phyloP scores from a whole-genome alignment of 1,284 basidiomycete genomes.

The Cutaneotrichosporon dermatis region DNA sequence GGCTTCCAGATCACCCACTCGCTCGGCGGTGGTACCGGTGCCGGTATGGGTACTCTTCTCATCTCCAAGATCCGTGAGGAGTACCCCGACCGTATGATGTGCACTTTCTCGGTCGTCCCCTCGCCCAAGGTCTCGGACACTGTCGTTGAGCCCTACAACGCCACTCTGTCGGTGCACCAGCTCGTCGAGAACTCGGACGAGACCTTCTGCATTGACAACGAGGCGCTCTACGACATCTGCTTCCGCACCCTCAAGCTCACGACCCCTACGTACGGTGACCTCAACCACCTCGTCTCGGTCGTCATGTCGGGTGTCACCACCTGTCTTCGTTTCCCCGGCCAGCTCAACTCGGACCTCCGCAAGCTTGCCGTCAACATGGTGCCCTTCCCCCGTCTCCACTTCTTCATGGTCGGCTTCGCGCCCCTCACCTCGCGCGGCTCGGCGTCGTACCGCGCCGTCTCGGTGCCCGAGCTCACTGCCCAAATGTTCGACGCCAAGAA shows the following conservation, averaged over 20 bases:
- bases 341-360: constrained; percentile 94
- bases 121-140: constrained; percentile 60
- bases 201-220: constrained; percentile 78
- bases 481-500: constrained; percentile 99
- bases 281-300: constrained; percentile 93
- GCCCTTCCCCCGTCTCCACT: constrained; percentile 97
- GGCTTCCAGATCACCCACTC: constrained; percentile 62
- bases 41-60: constrained; percentile 60
- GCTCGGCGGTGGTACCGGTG: constrained; percentile 60
- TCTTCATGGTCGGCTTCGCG: constrained; percentile 98
- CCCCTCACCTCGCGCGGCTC: constrained; percentile 89
- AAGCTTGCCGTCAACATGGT: constrained; percentile 99
- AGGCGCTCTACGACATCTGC: constrained; percentile 97
- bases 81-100: constrained; percentile 62
- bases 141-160: constrained; percentile 63
- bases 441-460: constrained; percentile 89
- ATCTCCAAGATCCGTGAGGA: constrained; percentile 62
- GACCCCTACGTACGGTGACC: constrained; percentile 90
- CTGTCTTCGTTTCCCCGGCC: constrained; percentile 77
- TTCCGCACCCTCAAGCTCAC: constrained; percentile 92
- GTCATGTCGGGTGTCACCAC: constrained; percentile 81
- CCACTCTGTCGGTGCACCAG: constrained; percentile 59
- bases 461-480: constrained; percentile 90
- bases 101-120: constrained; percentile 60
- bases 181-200: constrained; percentile 62